phyloP scores from a whole-genome alignment of 768 basidiomycete genomes.

The Mycena polygramma region DNA sequence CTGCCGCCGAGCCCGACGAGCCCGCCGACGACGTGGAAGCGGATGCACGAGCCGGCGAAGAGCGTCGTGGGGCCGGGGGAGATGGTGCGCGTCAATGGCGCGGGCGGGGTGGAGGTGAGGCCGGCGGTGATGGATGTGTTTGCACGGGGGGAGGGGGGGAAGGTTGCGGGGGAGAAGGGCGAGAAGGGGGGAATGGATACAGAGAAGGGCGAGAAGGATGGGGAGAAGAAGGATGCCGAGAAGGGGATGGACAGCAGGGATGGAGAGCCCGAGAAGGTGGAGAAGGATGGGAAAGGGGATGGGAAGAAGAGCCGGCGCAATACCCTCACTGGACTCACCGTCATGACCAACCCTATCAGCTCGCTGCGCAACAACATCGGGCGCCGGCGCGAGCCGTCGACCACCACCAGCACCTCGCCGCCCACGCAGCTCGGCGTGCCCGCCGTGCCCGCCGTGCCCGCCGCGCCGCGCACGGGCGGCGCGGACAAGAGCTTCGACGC shows the following conservation, averaged over 20 bases:
- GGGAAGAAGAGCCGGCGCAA: constrained; percentile 79
- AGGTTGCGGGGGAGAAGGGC: background rate
- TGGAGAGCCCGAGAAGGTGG: background rate
- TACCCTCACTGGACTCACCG: constrained; percentile 71
- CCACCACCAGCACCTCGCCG: constrained; percentile 39
- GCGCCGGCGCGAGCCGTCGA: constrained; percentile 48
- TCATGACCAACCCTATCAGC: constrained; percentile 86
- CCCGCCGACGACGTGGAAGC: constrained; percentile 37
- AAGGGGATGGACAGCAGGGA: constrained; percentile 27
- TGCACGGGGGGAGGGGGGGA: constrained; percentile 7
- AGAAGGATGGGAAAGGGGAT: constrained; percentile 34
- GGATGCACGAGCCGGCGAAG: constrained; percentile 25
- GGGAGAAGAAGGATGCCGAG: constrained; percentile 30
- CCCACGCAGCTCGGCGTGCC: constrained; percentile 26
- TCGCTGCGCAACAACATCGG: constrained; percentile 62
- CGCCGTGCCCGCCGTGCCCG: constrained; percentile 7
- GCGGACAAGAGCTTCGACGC: constrained; percentile 40
- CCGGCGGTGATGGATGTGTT: constrained; percentile 36
- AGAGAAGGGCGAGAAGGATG: no score
- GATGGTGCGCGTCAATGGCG: constrained; percentile 11
- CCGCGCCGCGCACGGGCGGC: constrained; percentile 28
- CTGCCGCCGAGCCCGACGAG: constrained; percentile 36
- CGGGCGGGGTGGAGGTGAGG: constrained; percentile 12
- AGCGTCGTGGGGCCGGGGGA: constrained; percentile 30
- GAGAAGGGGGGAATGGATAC: no score